A percentile compares a stretch with the other conserved stretches of the same genome.
These are phyloP conservation scores for Populus hybrid DNA, from an alignment of 441 rosid species.

Conservation along the genomic window DNA sequence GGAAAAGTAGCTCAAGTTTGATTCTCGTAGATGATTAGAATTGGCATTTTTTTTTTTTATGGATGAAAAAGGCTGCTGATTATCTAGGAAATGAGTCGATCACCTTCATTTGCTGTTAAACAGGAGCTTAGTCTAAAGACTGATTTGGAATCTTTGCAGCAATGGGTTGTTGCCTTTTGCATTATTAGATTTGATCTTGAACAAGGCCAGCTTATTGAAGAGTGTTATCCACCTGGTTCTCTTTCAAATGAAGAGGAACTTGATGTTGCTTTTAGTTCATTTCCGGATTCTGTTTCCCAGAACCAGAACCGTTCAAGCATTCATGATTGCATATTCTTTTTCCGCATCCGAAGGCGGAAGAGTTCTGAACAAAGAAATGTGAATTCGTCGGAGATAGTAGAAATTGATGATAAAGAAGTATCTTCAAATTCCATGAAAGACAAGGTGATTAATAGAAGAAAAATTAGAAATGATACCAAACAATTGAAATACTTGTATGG, in stretches of 20 bases:
- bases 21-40: conserved; percentile 22
- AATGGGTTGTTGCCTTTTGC: conserved; percentile 89
- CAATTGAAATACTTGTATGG: conserved; percentile 66
- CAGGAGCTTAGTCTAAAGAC: conserved; percentile 59
- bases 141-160: conserved; percentile 64
- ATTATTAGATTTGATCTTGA: conserved; percentile 94
- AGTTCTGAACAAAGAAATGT: conserved; percentile 28
- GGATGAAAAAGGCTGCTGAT: conserved; percentile 26
- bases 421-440: conserved; percentile 23
- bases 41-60: conserved; percentile 22
- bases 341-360: conserved; percentile 64
- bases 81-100: conserved; percentile 73
- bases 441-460: conserved; percentile 19
- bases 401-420: conserved; percentile 30
- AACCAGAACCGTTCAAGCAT: conserved; percentile 84
- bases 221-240: conserved; percentile 72
- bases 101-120: conserved; percentile 81
- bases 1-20: conserved; percentile 12
- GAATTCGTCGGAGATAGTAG: conserved; percentile 32
- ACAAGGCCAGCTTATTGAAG: conserved; percentile 95
- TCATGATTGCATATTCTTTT: conserved; percentile 95
- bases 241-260: conserved; percentile 86
- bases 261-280: conserved; percentile 85
- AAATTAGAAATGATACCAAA: conserved; percentile 15
- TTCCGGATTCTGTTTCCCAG: conserved; percentile 95